These are phyloP conservation scores for Saksenaea oblongispora DNA, from an alignment of 371 early-diverging fungal species.

Conservation along the genomic window DNA sequence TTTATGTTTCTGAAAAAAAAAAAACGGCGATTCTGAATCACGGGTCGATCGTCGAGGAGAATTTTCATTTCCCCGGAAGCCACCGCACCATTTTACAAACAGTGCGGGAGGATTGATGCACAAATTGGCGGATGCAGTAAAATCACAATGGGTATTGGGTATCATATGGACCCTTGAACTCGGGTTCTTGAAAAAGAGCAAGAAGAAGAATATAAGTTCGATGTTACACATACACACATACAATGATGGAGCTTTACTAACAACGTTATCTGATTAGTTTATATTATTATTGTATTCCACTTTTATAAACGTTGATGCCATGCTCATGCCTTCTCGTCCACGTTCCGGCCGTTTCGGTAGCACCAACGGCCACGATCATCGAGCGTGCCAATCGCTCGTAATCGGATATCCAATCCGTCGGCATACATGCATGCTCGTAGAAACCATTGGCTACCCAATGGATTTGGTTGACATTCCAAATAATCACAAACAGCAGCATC, in stretches of 20 bases:
- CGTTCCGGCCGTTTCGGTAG: background rate
- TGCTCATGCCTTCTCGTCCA: background rate
- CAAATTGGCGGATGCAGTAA: no score
- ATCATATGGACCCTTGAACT: background rate
- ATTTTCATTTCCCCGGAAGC: background rate
- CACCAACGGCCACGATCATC: slow-evolving; percentile 28
- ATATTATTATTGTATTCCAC: background rate
- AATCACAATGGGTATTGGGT: background rate
- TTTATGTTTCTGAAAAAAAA: background rate
- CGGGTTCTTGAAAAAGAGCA: background rate
- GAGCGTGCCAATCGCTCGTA: slow-evolving; percentile 31
- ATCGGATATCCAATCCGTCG: slow-evolving; percentile 41
- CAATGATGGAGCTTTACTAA: background rate
- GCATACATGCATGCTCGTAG: slow-evolving; percentile 37
- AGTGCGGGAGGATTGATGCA: no score
- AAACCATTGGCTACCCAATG: slow-evolving; percentile 26
- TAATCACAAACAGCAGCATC: slow-evolving; percentile 23
- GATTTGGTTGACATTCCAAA: slow-evolving; percentile 33
- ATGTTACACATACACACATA: background rate
- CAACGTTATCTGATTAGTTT: background rate
- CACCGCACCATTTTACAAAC: background rate
- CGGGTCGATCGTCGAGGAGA: no score
- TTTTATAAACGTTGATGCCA: background rate
- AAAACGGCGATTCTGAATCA: no score
- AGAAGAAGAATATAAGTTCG: background rate